Evolutionary conservation across 108 stramenopile genomes (phyloP), one percentile per base, ranked within the genome.

Genomic region (Cyclostephanos invisitatus): DNA sequence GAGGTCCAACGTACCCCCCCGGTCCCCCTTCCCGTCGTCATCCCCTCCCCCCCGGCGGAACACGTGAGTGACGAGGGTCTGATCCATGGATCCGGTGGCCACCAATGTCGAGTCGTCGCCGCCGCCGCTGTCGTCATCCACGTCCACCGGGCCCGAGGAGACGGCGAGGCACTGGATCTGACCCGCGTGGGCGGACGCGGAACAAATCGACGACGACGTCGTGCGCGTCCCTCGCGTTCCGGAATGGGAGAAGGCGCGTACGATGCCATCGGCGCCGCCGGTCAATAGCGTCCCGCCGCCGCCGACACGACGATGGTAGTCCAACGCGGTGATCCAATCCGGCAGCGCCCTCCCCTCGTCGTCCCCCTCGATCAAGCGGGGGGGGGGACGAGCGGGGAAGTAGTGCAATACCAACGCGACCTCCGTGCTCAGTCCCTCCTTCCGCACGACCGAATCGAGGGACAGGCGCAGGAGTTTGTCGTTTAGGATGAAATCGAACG

Each of bases 401-500:
- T 92, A 95, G 0, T 83, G 81, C 46, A 95, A 71, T 12, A 73
- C 28, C 4, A 95, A 44, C 0, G 91, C 88, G 72, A 83, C 60
- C 81, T 95, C 94, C 36, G 87, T 70, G 64, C 77, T 77, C 29
- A 92, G 53, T 64, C 89, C 91, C 42, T 84, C 66, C 57, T 83
- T 86, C 18, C 94, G 84, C 11, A 85, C 88, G 62, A 87, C 89
- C 2, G 85, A 73, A 55, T 91, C 90, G 7, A 95, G 79, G 0
- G 80, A 76, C 21, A 82, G 84, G 40, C 94, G 85, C 9, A 95
- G 76, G 29, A 95, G 72, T 60, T 85, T 77, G 32, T 86, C 80
- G 44, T 82, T 84, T 10, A 95, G 61, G 28, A 95, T 72, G 70
- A 95, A 95, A 63, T 95, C 94, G 73, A 95, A 95, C 37, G 85